These are phyloP conservation scores for Alternaria metachromatica DNA, from an alignment of 2,329 filamentous ascomycete species.

Conservation along the genomic window DNA sequence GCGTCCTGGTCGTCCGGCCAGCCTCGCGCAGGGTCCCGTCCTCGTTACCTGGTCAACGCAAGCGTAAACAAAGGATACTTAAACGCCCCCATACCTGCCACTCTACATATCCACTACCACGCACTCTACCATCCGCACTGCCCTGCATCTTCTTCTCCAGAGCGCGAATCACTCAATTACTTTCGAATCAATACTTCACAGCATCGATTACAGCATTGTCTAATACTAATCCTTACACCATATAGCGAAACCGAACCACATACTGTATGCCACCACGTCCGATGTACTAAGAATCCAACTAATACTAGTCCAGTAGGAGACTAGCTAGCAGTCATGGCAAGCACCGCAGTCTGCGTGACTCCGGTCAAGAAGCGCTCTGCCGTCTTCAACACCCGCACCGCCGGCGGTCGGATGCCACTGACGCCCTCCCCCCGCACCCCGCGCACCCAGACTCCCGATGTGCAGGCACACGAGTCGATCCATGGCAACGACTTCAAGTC, in stretches of 20 bases:
- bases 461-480: conserved; percentile 70
- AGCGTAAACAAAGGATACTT: conserved; percentile 47
- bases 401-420: conserved; percentile 91
- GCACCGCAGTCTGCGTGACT: conserved; percentile 75
- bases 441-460: conserved; percentile 57
- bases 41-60: conserved; percentile 40
- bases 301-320: conserved; percentile 28
- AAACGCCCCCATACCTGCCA: conserved; percentile 35
- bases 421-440: conserved; percentile 81
- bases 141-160: conserved; percentile 24
- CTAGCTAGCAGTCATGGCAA: conserved; percentile 71
- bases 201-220: conserved; percentile 49
- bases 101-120: conserved; percentile 22
- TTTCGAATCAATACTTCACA: conserved; percentile 48
- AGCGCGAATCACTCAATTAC: conserved; percentile 27
- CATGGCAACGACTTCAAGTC: conserved; percentile 75
- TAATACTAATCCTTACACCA: conserved; percentile 48
- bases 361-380: conserved; percentile 94
- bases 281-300: conserved; percentile 19
- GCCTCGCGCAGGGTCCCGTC: conserved; percentile 19
- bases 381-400: conserved; percentile 89
- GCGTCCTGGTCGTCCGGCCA: conserved; percentile 12
- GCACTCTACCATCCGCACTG: conserved; percentile 20
- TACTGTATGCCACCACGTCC: conserved; percentile 31
- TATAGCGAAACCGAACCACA: conserved; percentile 36